These are phyloP conservation scores for Leptosphaerulina australis DNA, from an alignment of 2,329 filamentous ascomycete species.

Conservation along the genomic window DNA sequence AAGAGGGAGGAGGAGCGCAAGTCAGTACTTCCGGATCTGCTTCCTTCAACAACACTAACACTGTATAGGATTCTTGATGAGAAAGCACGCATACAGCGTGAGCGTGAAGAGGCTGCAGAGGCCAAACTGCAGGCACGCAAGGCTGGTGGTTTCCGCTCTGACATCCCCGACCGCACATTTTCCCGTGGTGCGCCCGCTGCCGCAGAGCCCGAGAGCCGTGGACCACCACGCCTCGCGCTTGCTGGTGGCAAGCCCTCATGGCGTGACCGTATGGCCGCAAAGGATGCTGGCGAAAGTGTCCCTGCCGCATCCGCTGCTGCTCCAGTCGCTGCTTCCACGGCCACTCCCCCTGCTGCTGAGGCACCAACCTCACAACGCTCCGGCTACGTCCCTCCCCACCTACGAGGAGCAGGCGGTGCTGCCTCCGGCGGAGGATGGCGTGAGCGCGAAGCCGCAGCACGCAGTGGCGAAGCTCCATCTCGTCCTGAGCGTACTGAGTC, in stretches of 20 bases:
- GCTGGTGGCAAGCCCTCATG: conserved; percentile 69
- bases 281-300: conserved; percentile 42
- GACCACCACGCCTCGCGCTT: conserved; percentile 67
- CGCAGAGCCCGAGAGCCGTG: conserved; percentile 42
- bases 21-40: conserved; percentile 50
- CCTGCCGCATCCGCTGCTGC: conserved; percentile 44
- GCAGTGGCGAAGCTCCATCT: conserved; percentile 38
- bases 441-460: conserved; percentile 40
- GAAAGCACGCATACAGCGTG: conserved; percentile 69
- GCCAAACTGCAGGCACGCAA: conserved; percentile 72
- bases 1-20: conserved; percentile 64
- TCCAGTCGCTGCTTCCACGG: conserved; percentile 36
- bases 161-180: conserved; percentile 45
- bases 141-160: conserved; percentile 47
- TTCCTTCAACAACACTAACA: neutral
- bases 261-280: conserved; percentile 72
- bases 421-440: conserved; percentile 46
- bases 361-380: conserved; percentile 46
- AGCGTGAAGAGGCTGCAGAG: conserved; percentile 87
- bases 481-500: conserved; percentile 34
- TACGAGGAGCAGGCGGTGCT: conserved; percentile 45
- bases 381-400: conserved; percentile 56
- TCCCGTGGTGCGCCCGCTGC: conserved; percentile 22
- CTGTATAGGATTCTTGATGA: conserved; percentile 65
- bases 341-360: conserved; percentile 42